Evolutionary conservation across 768 basidiomycete genomes (phyloP), one percentile per base, ranked within the genome.

Genomic region (Kwoniella dejecticola): DNA sequence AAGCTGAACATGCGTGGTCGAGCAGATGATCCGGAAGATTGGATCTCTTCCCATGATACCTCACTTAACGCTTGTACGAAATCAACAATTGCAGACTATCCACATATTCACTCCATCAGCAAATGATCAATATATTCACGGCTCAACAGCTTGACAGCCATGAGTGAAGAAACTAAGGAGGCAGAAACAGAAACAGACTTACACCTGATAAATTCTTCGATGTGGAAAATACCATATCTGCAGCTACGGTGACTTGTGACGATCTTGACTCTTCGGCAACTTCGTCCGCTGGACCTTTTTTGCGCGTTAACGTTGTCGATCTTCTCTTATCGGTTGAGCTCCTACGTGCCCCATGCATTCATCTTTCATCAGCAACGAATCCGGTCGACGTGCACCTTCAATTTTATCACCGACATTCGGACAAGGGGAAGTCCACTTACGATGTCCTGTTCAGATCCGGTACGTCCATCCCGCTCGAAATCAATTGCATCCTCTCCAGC

Each of bases 41-140:
- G 92, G 36, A 99, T 99, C 80, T 99, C 96, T 77, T 98, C 92
- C 95, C 95, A 97, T 38, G 96, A 99, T 36, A 99, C 90, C 70
- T 95, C 91, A 75, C 91, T 91, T 4, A 99, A 82, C 1, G 96
- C 93, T 79, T 88, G 89, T 3, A 98, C 96, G 67, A 99, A 99
- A 77, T 98, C 91, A 36, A 97, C 91, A 66, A 99, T 99, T 10
- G 96, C 96, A 26, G 87, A 89, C 94, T 97, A 69, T 36, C 33
- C 7, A 36, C 7, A 7, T 36, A 36, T 7, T 7, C 33, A 36
- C n/a, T n/a, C n/a, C n/a, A 36, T 36, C 33, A 36, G 33, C 33
- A 36, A 3, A 49, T 12, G 48, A 47, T 3, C 27, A 33, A 4
- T 3, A 47, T 15, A 5, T 44, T 44, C n/a, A 13, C 42, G 23